Evolutionary conservation across 768 basidiomycete genomes (phyloP).

Genomic region (Kwoniella sp.): DNA sequence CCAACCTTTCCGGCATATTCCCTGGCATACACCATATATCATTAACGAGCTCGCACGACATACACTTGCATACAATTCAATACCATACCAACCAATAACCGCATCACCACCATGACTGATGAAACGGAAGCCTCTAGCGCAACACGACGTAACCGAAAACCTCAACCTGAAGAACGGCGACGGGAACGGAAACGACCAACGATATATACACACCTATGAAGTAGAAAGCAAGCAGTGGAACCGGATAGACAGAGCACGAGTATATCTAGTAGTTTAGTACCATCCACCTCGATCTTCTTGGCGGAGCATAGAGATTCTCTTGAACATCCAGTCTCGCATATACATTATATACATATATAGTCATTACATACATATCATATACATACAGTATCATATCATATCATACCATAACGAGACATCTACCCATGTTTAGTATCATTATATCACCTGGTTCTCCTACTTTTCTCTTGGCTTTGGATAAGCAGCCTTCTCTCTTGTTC

Average conservation of each 20-base stretch:
- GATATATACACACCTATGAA: neutral
- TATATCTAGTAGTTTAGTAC: neutral
- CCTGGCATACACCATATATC: slow-evolving; percentile 2
- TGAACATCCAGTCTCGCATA: neutral
- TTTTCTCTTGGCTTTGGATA: neutral
- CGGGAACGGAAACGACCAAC: neutral
- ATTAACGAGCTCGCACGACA: neutral
- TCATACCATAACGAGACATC: slow-evolving; percentile 2
- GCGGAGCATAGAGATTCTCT: neutral
- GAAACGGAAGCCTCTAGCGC: neutral
- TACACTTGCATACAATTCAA: slow-evolving; percentile 3
- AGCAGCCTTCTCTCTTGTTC: too few relatives aligned
- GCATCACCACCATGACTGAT: neutral
- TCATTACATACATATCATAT: neutral
- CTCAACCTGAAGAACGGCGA: neutral
- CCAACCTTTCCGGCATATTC: slow-evolving; percentile 13
- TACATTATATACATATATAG: slow-evolving; percentile 1
- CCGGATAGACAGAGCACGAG: neutral
- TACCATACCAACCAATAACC: neutral
- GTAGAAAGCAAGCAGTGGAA: neutral
- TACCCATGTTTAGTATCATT: neutral
- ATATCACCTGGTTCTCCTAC: neutral
- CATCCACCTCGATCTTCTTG: neutral
- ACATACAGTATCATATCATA: neutral
- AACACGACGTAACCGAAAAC: neutral